Evolutionary conservation across 2,329 filamentous ascomycete genomes (phyloP).

Genomic region (Fusarium xylarioides): DNA sequence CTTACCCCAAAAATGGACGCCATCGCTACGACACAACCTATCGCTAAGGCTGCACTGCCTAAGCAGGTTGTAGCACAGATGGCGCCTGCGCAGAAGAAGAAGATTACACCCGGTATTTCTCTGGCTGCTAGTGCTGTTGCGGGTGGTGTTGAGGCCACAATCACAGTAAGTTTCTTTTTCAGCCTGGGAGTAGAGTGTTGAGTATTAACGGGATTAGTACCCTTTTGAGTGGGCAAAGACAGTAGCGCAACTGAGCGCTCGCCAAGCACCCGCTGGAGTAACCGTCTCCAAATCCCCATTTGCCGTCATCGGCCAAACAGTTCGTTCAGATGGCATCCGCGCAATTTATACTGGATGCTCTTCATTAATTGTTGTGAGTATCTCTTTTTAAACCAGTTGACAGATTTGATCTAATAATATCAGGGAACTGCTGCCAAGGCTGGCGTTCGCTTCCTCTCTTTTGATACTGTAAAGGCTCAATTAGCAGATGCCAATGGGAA

Average conservation of each 20-base stretch:
- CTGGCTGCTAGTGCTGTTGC: slow-evolving; percentile 61
- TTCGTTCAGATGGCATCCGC: slow-evolving; percentile 63
- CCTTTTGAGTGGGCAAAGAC: slow-evolving; percentile 76
- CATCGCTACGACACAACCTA: background rate
- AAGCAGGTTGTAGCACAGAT: background rate
- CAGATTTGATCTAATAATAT: background rate
- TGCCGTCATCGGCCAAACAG: slow-evolving; percentile 62
- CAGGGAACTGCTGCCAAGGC: slow-evolving; percentile 69
- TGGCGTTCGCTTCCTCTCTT: slow-evolving; percentile 71
- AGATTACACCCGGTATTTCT: slow-evolving; percentile 53
- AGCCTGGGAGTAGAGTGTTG: rapidly evolving
- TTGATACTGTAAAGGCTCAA: slow-evolving; percentile 69
- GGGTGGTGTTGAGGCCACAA: slow-evolving; percentile 61
- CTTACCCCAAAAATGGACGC: slow-evolving; percentile 6
- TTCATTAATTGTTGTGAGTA: slow-evolving; percentile 59
- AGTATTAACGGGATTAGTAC: slow-evolving; percentile 52
- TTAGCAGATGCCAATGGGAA: slow-evolving; percentile 65
- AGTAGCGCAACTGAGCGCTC: slow-evolving; percentile 61
- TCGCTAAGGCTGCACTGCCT: background rate
- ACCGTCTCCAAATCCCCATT: slow-evolving; percentile 62
- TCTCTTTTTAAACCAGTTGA: rapidly evolving
- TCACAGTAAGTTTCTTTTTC: slow-evolving; percentile 50
- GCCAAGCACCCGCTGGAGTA: background rate
- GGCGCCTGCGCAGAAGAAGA: background rate
- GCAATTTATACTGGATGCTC: slow-evolving; percentile 72